A percentile compares a stretch with the other conserved stretches of the same genome.
phyloP scores from a whole-genome alignment of 139 green algal species.

The Edaphochlamys debaryana region DNA sequence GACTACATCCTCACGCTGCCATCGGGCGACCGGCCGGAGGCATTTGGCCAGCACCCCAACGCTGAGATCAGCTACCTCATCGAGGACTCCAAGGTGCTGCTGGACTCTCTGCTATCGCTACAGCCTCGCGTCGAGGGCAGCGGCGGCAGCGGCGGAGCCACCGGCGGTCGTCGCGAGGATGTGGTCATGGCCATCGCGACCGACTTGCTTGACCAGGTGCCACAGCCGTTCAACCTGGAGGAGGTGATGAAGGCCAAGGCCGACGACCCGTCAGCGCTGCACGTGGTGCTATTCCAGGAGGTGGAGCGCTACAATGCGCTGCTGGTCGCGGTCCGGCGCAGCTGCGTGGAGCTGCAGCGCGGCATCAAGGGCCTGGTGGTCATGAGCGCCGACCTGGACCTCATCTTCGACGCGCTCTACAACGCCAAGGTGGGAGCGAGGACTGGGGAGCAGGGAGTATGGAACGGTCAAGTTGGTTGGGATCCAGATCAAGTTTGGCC shows the following conservation, averaged over 20 bases:
- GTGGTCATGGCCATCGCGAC: constrained; percentile 72
- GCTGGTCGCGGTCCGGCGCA: constrained; percentile 64
- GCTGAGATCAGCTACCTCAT: constrained; percentile 91
- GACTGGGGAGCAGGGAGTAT: not conserved
- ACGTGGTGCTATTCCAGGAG: constrained; percentile 92
- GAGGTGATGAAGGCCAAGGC: constrained; percentile 80
- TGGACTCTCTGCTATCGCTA: constrained; percentile 76
- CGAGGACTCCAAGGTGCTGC: constrained; percentile 78
- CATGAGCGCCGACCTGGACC: constrained; percentile 87
- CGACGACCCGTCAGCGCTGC: constrained; percentile 79
- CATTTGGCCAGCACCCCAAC: constrained; percentile 92
- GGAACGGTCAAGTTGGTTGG: too few relatives aligned
- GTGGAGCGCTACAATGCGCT: constrained; percentile 91
- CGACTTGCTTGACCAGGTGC: constrained; percentile 78
- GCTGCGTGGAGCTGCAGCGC: constrained; percentile 72
- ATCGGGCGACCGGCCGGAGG: constrained; percentile 74
- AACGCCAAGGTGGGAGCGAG: constrained; percentile 72
- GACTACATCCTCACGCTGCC: constrained; percentile 80
- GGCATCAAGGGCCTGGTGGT: constrained; percentile 89
- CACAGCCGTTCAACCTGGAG: constrained; percentile 81
- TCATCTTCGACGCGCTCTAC: constrained; percentile 78
- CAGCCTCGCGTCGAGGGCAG: constrained; percentile 59
- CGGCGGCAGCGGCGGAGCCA: constrained; percentile 14
- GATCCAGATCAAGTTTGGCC: too few relatives aligned
- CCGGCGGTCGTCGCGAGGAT: constrained; percentile 57